A percentile compares a stretch with the other conserved stretches of the same genome.
These are phyloP conservation scores for Phycomyces blakesleeanus DNA, from an alignment of 192 early-diverging fungal genomes.

Conservation along the genomic window DNA sequence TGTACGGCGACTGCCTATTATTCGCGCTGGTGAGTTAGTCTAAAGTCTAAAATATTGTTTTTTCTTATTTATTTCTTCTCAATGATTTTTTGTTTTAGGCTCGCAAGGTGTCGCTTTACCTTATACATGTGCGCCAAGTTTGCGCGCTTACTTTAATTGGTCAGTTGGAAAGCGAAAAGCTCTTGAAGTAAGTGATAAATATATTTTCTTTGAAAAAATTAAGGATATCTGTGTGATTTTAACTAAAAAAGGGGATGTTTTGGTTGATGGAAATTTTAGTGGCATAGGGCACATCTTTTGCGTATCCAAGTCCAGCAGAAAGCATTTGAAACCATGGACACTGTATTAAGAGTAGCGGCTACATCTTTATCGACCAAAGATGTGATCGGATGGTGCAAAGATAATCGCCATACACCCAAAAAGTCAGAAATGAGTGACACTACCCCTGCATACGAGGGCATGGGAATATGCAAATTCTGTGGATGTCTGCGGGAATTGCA, in stretches of 20 bases:
- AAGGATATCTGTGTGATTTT: too few relatives aligned
- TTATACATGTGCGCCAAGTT: slow-evolving; percentile 38
- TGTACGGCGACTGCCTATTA: slow-evolving; percentile 17
- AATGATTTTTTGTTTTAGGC: background rate
- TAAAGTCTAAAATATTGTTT: background rate
- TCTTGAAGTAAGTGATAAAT: slow-evolving; percentile 46
- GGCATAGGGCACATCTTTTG: slow-evolving; percentile 44
- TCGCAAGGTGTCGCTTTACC: slow-evolving; percentile 21
- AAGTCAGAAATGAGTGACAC: slow-evolving; percentile 6
- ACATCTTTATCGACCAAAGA: slow-evolving; percentile 36
- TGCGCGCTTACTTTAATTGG: slow-evolving; percentile 39
- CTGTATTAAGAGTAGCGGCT: slow-evolving; percentile 18
- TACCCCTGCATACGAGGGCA: background rate
- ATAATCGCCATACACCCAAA: slow-evolving; percentile 38
- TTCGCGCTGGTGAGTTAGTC: slow-evolving; percentile 9
- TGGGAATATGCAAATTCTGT: slow-evolving; percentile 38
- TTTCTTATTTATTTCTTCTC: background rate
- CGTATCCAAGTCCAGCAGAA: slow-evolving; percentile 27
- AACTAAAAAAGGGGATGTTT: too few relatives aligned
- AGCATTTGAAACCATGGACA: slow-evolving; percentile 13
- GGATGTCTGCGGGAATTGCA: slow-evolving; percentile 29
- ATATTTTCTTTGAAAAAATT: too few relatives aligned
- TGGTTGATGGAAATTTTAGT: slow-evolving; percentile 28
- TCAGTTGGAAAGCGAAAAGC: slow-evolving; percentile 42
- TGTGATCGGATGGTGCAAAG: slow-evolving; percentile 45